phyloP scores from a whole-genome alignment of 441 rosid species.

The Eugenia klotzschiana region DNA sequence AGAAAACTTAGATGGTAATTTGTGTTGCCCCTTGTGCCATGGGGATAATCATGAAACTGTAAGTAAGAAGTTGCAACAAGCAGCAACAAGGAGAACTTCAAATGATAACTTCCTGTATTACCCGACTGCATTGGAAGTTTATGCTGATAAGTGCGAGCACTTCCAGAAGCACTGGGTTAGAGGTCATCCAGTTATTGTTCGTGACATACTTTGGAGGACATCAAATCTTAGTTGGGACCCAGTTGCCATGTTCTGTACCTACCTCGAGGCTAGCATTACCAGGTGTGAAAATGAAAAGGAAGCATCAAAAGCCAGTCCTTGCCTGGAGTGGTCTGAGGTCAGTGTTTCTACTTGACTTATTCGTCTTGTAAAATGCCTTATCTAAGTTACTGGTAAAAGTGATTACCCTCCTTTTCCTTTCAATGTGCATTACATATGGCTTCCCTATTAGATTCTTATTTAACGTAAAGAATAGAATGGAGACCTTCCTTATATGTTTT shows the following conservation, averaged over 20 bases:
- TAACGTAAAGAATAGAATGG: neutral
- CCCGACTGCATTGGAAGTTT: conserved; percentile 41
- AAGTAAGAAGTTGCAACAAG: conserved; percentile 50
- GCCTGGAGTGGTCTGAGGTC: conserved; percentile 93
- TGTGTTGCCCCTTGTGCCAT: conserved; percentile 53
- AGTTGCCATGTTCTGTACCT: conserved; percentile 66
- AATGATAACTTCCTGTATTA: conserved; percentile 59
- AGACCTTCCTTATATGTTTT: neutral
- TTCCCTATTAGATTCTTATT: neutral
- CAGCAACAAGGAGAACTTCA: conserved; percentile 52
- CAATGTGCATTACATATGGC: neutral
- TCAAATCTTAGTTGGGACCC: conserved; percentile 79
- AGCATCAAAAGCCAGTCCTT: conserved; percentile 15
- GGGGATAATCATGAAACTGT: conserved; percentile 30
- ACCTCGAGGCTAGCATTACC: conserved; percentile 47
- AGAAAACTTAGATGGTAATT: conserved; percentile 43
- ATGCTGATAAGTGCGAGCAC: conserved; percentile 62
- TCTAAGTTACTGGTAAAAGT: neutral
- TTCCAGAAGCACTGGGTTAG: conserved; percentile 94
- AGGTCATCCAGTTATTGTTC: conserved; percentile 88
- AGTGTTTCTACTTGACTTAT: conserved; percentile 6
- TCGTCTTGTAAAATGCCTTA: neutral
- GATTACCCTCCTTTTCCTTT: neutral
- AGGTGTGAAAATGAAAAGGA: conserved; percentile 23
- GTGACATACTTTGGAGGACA: conserved; percentile 44